Evolutionary conservation across 768 basidiomycete genomes (phyloP).

Genomic region (Candolleomyces aberdarensis): DNA sequence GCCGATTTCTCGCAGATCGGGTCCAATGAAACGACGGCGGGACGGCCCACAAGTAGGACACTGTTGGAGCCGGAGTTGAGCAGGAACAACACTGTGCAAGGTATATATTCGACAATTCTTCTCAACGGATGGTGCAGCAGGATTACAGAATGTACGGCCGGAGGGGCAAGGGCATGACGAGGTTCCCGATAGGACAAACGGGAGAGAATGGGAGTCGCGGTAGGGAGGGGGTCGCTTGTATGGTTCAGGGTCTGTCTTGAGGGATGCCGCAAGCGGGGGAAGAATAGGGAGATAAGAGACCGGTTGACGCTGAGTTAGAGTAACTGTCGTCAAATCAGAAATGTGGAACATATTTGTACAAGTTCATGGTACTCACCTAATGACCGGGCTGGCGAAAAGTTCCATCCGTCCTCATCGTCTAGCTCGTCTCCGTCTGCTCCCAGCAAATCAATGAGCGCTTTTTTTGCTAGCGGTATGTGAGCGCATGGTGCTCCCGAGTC

Average conservation of each 20-base stretch:
- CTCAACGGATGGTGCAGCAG: too few species aligned
- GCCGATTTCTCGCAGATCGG: constrained; percentile 23
- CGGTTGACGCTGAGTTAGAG: not conserved
- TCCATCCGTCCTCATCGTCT: too few species aligned
- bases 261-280: constrained; percentile 11
- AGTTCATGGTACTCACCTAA: not conserved
- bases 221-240: constrained; percentile 1
- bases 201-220: not conserved
- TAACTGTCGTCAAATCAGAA: not conserved
- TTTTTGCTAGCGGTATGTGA: not conserved
- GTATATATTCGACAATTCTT: constrained; percentile 12
- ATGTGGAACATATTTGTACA: not conserved
- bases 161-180: constrained; percentile 11
- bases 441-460: not conserved
- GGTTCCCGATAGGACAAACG: constrained; percentile 5
- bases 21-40: constrained; percentile 22
- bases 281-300: constrained; percentile 12
- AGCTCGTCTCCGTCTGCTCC: too few species aligned
- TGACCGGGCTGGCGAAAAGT: not conserved
- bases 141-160: not conserved
- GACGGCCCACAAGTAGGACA: constrained; percentile 11
- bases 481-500: not conserved
- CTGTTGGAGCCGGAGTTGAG: constrained; percentile 12
- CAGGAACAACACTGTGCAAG: not conserved
- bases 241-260: constrained; percentile 6